phyloP scores from a whole-genome alignment of 768 basidiomycete species.

The Lentinula boryana region DNA sequence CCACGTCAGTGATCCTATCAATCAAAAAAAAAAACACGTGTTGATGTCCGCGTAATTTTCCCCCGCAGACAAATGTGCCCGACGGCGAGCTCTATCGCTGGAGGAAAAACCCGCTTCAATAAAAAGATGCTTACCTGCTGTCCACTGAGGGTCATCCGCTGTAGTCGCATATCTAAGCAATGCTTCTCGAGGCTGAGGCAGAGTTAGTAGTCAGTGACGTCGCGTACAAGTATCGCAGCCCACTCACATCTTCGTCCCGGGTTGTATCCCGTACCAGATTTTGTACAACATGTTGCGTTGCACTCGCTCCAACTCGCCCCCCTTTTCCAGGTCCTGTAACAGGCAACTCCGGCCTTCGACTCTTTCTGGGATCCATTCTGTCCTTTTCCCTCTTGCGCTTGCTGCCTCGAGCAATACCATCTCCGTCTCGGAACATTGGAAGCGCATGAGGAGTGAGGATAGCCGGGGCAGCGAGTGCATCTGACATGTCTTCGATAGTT shows the following conservation, averaged over 20 bases:
- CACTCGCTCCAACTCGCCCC: conserved; percentile 92
- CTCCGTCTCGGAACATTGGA: conserved; percentile 87
- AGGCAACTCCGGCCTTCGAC: conserved; percentile 86
- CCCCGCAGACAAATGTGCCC: conserved; percentile 5
- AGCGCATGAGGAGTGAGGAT: conserved; percentile 91
- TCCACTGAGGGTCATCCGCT: conserved; percentile 83
- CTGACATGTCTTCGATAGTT: conserved; percentile 84
- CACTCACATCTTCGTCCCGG: conserved; percentile 91
- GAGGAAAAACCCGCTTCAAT: too few species aligned
- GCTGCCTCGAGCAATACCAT: conserved; percentile 59
- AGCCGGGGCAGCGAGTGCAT: conserved; percentile 76
- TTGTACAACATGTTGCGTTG: conserved; percentile 95
- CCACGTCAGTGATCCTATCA: conserved; percentile 58
- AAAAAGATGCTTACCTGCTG: conserved; percentile 54
- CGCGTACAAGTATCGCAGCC: conserved; percentile 12
- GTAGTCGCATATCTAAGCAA: conserved; percentile 85
- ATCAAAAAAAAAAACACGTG: conserved; percentile 18
- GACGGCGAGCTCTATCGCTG: conserved; percentile 4
- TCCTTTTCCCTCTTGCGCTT: conserved; percentile 92
- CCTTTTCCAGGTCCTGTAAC: conserved; percentile 91
- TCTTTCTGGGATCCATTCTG: conserved; percentile 84
- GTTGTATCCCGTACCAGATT: conserved; percentile 88
- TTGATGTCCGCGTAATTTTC: too few species aligned
- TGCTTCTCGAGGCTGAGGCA: conserved; percentile 86
- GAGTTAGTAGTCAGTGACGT: conserved; percentile 12